Base-by-base conservation (phyloP, 257 asterid species). In the Salvia hispanica region DNA sequence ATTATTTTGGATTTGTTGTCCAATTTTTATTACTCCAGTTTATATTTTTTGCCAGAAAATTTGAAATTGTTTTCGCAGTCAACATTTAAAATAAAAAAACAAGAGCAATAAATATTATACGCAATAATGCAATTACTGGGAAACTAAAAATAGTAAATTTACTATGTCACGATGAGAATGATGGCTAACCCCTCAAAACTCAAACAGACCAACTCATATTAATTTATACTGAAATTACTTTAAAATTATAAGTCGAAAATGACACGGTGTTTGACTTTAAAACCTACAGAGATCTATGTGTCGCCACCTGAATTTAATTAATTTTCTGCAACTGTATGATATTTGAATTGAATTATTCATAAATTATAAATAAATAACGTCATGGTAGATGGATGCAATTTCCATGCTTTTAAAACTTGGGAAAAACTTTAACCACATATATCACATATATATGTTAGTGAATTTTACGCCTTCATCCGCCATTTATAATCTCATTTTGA, bases 191-290 rank as follows among this genome's bases (percentile, higher is more conserved):
- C 31, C 3, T 25, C 31, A 25, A 25, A 25, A 25, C 3, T 25
- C 31, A 25, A 25, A 25, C 2, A 25, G 31, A 2, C 31, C 31
- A 25, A 25, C 31, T 25, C 50, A 25, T 43, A 65, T 45, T 39
- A 54, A 57, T 31, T 21, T 3, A 57, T 9, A 44, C 16, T 15
- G 7, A 58, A 40, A 34, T 65, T 50, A 56, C 5, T 52, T 33
- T 14, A 8, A 53, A 59, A 52, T 60, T 63, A 61, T 40, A 45
- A 16, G 44, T 25, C 58, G 85, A 81, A 71, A 77, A 75, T 68
- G 83, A 81, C 85, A 74, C 28, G 58, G 64, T 42, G 4, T 72
- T 77, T 77, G 85, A 81, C 83, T 75, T 80, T 21, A 2, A 36
- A 13, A 31, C 15, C 42, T 1, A 25, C 14, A 14, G 64, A 56